Conservation (phyloP, 2,329 filamentous ascomycete species). For the Trichoderma semiorbis region DNA sequence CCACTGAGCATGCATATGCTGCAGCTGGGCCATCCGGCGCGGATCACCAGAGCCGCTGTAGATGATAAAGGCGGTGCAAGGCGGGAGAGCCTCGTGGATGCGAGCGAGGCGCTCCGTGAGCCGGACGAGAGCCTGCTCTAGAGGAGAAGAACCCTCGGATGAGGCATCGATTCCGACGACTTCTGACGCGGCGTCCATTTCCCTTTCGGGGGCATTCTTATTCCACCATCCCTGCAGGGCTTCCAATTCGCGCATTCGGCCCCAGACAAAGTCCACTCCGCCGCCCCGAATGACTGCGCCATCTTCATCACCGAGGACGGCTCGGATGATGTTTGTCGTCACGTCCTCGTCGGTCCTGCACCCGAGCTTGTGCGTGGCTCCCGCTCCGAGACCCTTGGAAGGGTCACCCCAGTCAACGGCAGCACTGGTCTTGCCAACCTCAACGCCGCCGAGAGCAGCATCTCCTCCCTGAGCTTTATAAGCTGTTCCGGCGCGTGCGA, state of each 20-base stretch:
- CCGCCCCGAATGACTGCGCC: constrained; percentile 55
- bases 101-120: constrained; percentile 49
- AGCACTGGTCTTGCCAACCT: constrained; percentile 62
- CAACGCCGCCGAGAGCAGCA: constrained; percentile 53
- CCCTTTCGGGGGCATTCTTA: constrained; percentile 41
- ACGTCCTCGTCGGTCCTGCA: constrained; percentile 60
- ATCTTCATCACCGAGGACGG: constrained; percentile 56
- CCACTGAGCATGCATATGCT: constrained; percentile 58
- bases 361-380: constrained; percentile 54
- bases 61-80: constrained; percentile 62
- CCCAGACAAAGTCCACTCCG: constrained; percentile 66
- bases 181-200: constrained; percentile 16
- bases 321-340: constrained; percentile 51
- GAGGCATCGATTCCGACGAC: constrained; percentile 18
- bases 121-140: constrained; percentile 46
- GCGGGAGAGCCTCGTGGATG: constrained; percentile 57
- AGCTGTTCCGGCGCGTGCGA: constrained; percentile 60
- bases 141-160: constrained; percentile 28
- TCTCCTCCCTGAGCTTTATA: constrained; percentile 60
- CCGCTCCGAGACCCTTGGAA: constrained; percentile 52
- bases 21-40: constrained; percentile 61
- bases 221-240: constrained; percentile 67
- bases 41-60: constrained; percentile 66
- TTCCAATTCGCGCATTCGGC: constrained; percentile 62
- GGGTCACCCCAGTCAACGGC: constrained; percentile 90